phyloP scores from a whole-genome alignment of 1,284 basidiomycete genomes.

The Xerocomus nothofagi region DNA sequence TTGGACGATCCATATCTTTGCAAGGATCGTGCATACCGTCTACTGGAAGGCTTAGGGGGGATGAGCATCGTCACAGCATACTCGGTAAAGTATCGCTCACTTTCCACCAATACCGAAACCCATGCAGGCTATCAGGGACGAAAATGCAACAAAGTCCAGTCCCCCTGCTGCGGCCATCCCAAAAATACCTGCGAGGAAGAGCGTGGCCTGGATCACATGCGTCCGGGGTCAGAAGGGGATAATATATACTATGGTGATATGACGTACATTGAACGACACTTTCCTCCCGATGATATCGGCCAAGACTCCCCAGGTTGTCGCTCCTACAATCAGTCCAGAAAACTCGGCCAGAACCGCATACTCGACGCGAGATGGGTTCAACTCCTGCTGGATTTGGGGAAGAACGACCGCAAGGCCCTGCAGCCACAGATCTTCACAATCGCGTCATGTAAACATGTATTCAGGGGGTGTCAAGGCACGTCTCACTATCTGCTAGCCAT shows the following conservation, averaged over 20 bases:
- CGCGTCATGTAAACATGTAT: conserved; percentile 15
- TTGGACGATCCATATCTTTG: background rate
- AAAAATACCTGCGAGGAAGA: conserved; percentile 59
- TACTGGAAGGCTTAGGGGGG: conserved; percentile 44
- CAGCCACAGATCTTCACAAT: conserved; percentile 48
- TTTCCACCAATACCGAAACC: conserved; percentile 63
- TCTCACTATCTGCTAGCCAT: conserved; percentile 53
- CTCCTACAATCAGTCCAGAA: conserved; percentile 57
- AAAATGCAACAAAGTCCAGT: conserved; percentile 50
- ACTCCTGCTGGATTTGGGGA: conserved; percentile 46
- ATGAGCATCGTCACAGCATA: background rate
- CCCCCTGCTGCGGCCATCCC: conserved; percentile 58
- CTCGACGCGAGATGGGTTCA: conserved; percentile 44
- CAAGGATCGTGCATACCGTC: conserved; percentile 40
- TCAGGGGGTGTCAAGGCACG: conserved; percentile 11
- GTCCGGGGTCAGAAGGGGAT: background rate
- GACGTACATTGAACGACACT: conserved; percentile 52
- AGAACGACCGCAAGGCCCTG: conserved; percentile 56
- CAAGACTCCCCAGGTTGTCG: conserved; percentile 53
- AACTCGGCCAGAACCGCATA: conserved; percentile 57
- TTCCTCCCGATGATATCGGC: conserved; percentile 52
- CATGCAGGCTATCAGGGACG: conserved; percentile 49
- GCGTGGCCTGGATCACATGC: conserved; percentile 39
- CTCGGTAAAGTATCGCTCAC: conserved; percentile 29
- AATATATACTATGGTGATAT: background rate